phyloP scores from a whole-genome alignment of 2,329 filamentous ascomycete species.

The Daldinia sp. region DNA sequence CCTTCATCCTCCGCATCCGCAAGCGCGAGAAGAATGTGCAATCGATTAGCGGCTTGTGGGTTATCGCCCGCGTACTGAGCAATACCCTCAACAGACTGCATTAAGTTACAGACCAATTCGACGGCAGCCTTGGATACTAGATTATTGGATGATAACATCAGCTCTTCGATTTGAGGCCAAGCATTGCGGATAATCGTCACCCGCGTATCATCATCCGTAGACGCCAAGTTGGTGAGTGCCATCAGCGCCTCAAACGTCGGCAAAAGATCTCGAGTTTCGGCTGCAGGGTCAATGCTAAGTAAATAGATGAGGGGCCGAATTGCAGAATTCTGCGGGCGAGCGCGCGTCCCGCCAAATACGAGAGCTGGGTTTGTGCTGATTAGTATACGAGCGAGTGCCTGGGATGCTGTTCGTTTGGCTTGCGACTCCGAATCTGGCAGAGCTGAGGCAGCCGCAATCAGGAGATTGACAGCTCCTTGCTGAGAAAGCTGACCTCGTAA shows the following conservation, averaged over 20 bases:
- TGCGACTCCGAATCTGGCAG: constrained; percentile 61
- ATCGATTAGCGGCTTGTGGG: constrained; percentile 72
- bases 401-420: constrained; percentile 70
- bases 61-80: constrained; percentile 73
- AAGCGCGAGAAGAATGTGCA: constrained; percentile 87
- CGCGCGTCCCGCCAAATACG: constrained; percentile 81
- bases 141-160: constrained; percentile 77
- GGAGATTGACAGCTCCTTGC: constrained; percentile 88
- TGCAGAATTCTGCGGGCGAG: constrained; percentile 78
- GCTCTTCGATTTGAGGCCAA: constrained; percentile 82
- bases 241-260: constrained; percentile 91
- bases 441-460: constrained; percentile 75
- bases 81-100: constrained; percentile 72
- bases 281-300: constrained; percentile 69
- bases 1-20: constrained; percentile 83
- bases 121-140: constrained; percentile 83
- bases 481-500: constrained; percentile 84
- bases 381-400: constrained; percentile 83
- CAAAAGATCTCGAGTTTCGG: constrained; percentile 77
- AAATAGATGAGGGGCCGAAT: constrained; percentile 82
- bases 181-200: constrained; percentile 75
- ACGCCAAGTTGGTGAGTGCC: constrained; percentile 93
- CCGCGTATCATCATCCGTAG: constrained; percentile 72
- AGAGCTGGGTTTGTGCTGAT: constrained; percentile 86
- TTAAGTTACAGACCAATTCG: constrained; percentile 91